phyloP scores from a whole-genome alignment of 1,284 basidiomycete genomes.

The Golubevia sp. region DNA sequence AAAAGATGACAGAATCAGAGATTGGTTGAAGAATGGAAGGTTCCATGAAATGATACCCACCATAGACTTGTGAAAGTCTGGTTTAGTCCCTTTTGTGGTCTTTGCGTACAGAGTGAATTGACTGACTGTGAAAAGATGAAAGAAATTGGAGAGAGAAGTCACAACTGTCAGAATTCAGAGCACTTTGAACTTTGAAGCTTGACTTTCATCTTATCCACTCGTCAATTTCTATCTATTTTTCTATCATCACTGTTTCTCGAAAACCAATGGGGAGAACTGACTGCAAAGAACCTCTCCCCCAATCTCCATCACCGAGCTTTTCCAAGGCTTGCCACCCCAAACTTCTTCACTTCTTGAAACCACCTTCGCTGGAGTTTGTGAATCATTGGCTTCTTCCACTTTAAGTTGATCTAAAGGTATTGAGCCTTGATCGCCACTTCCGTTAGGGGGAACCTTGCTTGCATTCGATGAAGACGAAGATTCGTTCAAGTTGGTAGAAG shows the following conservation, averaged over 20 bases:
- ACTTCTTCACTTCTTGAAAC: constrained; percentile 23
- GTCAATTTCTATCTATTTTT: neutral
- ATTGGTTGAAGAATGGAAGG: no score
- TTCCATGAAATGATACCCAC: constrained; percentile 12
- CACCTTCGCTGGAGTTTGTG: neutral
- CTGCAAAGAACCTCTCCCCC: constrained; percentile 51
- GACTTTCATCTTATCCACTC: neutral
- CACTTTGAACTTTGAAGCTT: neutral
- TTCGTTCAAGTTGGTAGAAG: no score
- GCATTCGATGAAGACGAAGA: no score
- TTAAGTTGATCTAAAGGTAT: no score
- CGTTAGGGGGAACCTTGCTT: no score
- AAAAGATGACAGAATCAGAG: no score
- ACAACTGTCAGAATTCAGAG: neutral
- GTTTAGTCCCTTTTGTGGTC: constrained; percentile 51
- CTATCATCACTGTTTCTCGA: no score
- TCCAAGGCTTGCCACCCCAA: constrained; percentile 50
- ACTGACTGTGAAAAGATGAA: constrained; percentile 23
- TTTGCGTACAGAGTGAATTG: constrained; percentile 55
- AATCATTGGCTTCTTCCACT: neutral
- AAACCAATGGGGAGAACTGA: no score
- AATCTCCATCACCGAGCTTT: constrained; percentile 38
- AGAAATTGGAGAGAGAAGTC: neutral
- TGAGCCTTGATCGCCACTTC: no score
- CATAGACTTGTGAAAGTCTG: constrained; percentile 55